Base-by-base conservation (phyloP, 257 asterid species). In the Linaria vulgaris region DNA sequence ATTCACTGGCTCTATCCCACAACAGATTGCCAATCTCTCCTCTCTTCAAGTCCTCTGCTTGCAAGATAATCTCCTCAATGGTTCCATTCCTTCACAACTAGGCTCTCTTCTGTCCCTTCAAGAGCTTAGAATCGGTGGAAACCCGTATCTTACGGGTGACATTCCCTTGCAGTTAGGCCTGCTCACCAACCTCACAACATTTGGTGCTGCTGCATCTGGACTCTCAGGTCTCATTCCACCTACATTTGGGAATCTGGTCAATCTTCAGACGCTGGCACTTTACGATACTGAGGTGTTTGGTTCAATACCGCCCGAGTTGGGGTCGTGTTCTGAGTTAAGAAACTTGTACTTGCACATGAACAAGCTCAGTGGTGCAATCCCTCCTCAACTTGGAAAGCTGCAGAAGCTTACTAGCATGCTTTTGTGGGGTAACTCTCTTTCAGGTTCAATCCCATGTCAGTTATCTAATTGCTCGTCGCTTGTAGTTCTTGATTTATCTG, bases 131-230 rank as follows among this genome's bases (percentile, higher is more conserved):
- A 69, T 91, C 49, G 96, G 98, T 24, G 96, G 96, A 0, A 88
- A 88, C 58, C 94, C 91, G 0, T 82, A 62, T 60, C 70, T 88
- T 15, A 61, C 73, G 19, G 98, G 98, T 14, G 91, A 82, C 58
- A 88, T 92, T 24, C 98, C 97, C 0, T 41, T 83, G 2, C 84
- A 87, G 24, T 57, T 92, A 17, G 97, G 98, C 21, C 72, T 79
- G 2, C 76, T 92, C 52, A 75, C 86, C 23, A 88, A 88, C 56
- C 84, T 92, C 30, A 88, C 98, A 0, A 87, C 85, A 12, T 77
- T 92, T 63, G 98, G 98, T 44, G 94, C 83, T 14, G 97, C 96
- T 9, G 97, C 90, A 12, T 86, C 97, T 0, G 88, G 86, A 6
- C 78, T 92, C 19, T 78, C 96, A 20, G 98, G 98, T 24, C 76